A percentile compares a stretch with the other conserved stretches of the same genome.
These are phyloP conservation scores for Diplodia scrobiculata DNA, from an alignment of 2,329 filamentous ascomycete genomes.

Conservation along the genomic window DNA sequence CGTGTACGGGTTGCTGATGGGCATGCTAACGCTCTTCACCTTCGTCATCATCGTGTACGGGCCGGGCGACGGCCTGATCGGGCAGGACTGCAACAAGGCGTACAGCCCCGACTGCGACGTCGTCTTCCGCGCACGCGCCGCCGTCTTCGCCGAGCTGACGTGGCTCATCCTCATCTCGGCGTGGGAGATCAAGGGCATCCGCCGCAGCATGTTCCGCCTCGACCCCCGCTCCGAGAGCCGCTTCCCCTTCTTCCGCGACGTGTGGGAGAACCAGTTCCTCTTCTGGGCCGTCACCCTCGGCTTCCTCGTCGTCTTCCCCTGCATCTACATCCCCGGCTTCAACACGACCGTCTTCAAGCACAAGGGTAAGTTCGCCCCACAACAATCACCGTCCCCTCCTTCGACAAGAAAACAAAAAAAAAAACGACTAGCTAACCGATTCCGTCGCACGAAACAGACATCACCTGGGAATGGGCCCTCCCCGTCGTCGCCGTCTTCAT, in stretches of 20 bases:
- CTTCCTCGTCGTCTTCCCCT: slow-evolving; percentile 60
- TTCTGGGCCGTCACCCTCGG: slow-evolving; percentile 66
- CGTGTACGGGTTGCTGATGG: slow-evolving; percentile 43
- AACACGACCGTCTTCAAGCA: slow-evolving; percentile 37
- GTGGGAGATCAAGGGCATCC: slow-evolving; percentile 36
- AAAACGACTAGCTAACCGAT: neutral
- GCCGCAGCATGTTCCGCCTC: slow-evolving; percentile 35
- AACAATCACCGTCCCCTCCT: too few relatives aligned
- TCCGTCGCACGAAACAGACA: slow-evolving; percentile 6
- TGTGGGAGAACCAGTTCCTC: slow-evolving; percentile 44
- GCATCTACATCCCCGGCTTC: slow-evolving; percentile 46
- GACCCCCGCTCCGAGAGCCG: slow-evolving; percentile 31
- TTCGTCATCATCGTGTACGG: slow-evolving; percentile 43
- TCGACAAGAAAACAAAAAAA: too few relatives aligned
- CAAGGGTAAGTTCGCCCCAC: slow-evolving; percentile 20
- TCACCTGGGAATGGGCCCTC: slow-evolving; percentile 36
- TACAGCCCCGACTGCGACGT: slow-evolving; percentile 38
- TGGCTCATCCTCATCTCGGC: slow-evolving; percentile 35
- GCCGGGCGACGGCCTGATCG: slow-evolving; percentile 40
- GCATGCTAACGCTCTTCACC: slow-evolving; percentile 39
- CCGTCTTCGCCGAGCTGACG: slow-evolving; percentile 35
- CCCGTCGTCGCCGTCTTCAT: slow-evolving; percentile 32
- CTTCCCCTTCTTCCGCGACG: slow-evolving; percentile 34
- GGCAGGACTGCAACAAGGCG: slow-evolving; percentile 39
- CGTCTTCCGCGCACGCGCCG: slow-evolving; percentile 38